Evolutionary conservation across 2,329 filamentous ascomycete genomes (phyloP).

Genomic region (Aspergillus sp.): DNA sequence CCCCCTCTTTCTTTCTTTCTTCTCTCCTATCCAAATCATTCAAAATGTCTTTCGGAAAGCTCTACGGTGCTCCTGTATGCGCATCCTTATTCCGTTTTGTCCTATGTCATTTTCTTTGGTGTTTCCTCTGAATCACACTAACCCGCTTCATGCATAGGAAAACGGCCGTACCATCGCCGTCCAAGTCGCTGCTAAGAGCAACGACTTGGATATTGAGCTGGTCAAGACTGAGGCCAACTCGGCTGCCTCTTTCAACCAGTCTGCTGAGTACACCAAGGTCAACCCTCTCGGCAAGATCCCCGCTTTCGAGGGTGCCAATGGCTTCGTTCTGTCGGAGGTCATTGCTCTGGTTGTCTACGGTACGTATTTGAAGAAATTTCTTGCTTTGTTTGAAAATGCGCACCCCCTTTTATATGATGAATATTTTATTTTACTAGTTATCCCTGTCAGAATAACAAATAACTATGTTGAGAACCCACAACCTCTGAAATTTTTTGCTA

Average conservation of each 20-base stretch:
- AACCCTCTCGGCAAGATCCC: constrained; percentile 89
- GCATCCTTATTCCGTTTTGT: not conserved
- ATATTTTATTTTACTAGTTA: constrained; percentile 78
- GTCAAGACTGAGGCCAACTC: constrained; percentile 52
- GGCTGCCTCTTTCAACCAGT: constrained; percentile 56
- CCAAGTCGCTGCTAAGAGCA: constrained; percentile 93
- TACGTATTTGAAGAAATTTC: constrained; percentile 51
- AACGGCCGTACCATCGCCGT: constrained; percentile 87
- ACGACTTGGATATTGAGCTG: constrained; percentile 84
- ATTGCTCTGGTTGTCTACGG: constrained; percentile 97
- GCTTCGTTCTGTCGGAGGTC: constrained; percentile 78
- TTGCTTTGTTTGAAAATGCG: constrained; percentile 6
- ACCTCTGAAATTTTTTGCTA: constrained; percentile 71
- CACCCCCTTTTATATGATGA: constrained; percentile 54
- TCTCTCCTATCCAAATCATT: constrained; percentile 13
- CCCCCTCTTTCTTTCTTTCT: constrained; percentile 12
- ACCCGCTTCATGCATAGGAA: constrained; percentile 49
- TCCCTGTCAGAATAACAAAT: constrained; percentile 96
- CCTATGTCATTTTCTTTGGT: not conserved
- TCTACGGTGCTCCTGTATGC: constrained; percentile 79
- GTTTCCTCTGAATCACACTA: constrained; percentile 10
- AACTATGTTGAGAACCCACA: constrained; percentile 67
- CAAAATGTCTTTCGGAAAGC: constrained; percentile 95
- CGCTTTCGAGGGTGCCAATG: constrained; percentile 85
- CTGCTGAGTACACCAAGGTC: constrained; percentile 72